Percentiles rank a stretch among this genome's conserved stretches.
Conservation (phyloP, 2,329 filamentous ascomycete genomes). For the Calonectria hawksworthii region DNA sequence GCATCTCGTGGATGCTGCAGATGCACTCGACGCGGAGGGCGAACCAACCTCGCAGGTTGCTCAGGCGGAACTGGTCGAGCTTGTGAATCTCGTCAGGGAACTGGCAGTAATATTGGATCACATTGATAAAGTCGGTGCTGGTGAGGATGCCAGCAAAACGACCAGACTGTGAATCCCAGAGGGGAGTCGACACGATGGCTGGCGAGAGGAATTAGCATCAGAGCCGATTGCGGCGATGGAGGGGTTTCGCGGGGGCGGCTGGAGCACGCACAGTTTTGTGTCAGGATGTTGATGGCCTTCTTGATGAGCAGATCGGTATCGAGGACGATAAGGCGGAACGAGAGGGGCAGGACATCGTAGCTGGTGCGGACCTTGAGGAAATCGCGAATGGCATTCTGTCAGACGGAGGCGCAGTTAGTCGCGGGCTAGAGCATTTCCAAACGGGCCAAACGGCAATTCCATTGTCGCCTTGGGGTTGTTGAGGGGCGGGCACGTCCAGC, state of each 20-base stretch:
- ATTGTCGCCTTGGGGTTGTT: slow-evolving; percentile 20
- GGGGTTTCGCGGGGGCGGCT: slow-evolving; percentile 6
- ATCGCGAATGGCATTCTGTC: slow-evolving; percentile 88
- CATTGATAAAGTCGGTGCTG: slow-evolving; percentile 97
- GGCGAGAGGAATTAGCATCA: slow-evolving; percentile 30
- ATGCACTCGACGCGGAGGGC: background rate
- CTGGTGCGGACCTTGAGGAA: slow-evolving; percentile 97
- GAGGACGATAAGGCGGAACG: slow-evolving; percentile 94
- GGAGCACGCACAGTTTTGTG: slow-evolving; percentile 83
- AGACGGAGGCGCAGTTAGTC: slow-evolving; percentile 27
- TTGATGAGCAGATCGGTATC: slow-evolving; percentile 96
- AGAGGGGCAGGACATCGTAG: slow-evolving; percentile 97
- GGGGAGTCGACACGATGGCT: slow-evolving; percentile 97
- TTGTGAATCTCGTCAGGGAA: slow-evolving; percentile 90
- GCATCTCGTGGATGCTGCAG: background rate
- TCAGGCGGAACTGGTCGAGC: slow-evolving; percentile 93
- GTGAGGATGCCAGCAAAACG: slow-evolving; percentile 95
- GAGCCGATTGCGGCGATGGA: background rate
- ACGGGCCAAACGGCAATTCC: background rate
- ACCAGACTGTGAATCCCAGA: slow-evolving; percentile 95
- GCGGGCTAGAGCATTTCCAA: background rate
- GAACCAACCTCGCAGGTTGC: slow-evolving; percentile 84
- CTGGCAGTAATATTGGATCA: slow-evolving; percentile 99
- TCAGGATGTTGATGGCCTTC: slow-evolving; percentile 95
- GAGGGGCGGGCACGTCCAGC: slow-evolving; percentile 24